Conservation (phyloP, 306 rosid species). For the Inga laurina region DNA sequence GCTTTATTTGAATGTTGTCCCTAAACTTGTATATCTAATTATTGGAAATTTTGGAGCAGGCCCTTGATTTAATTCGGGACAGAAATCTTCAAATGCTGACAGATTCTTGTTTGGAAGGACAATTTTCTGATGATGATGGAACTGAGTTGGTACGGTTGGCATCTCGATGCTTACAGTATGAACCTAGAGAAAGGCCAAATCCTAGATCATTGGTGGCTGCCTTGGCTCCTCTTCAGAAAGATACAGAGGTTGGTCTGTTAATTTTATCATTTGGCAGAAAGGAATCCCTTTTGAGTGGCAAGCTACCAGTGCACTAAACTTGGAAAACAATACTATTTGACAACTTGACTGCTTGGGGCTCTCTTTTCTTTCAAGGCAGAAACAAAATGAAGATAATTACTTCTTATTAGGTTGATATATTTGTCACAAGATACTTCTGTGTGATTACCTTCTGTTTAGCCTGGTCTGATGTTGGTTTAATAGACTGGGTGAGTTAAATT, state of each 20-base stretch:
- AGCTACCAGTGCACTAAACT: neutral
- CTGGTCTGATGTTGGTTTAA: neutral
- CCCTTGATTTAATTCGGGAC: slow-evolving; percentile 59
- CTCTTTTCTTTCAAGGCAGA: neutral
- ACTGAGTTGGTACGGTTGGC: slow-evolving; percentile 56
- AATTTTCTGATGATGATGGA: slow-evolving; percentile 55
- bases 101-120: slow-evolving; percentile 61
- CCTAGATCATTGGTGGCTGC: slow-evolving; percentile 54
- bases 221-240: slow-evolving; percentile 59
- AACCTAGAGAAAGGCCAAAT: slow-evolving; percentile 60
- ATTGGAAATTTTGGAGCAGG: slow-evolving; percentile 32
- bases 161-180: slow-evolving; percentile 54
- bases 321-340: neutral
- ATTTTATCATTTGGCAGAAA: neutral
- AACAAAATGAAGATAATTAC: neutral
- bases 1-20: neutral
- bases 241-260: slow-evolving; percentile 48
- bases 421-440: neutral
- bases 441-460: slow-evolving; percentile 5
- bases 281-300: neutral
- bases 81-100: slow-evolving; percentile 61
- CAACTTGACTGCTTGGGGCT: neutral
- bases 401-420: neutral
- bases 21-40: slow-evolving; percentile 21
- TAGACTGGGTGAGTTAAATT: neutral